These are phyloP conservation scores for Ceratobasidium sp. DNA, from an alignment of 1,284 basidiomycete species.

Conservation along the genomic window DNA sequence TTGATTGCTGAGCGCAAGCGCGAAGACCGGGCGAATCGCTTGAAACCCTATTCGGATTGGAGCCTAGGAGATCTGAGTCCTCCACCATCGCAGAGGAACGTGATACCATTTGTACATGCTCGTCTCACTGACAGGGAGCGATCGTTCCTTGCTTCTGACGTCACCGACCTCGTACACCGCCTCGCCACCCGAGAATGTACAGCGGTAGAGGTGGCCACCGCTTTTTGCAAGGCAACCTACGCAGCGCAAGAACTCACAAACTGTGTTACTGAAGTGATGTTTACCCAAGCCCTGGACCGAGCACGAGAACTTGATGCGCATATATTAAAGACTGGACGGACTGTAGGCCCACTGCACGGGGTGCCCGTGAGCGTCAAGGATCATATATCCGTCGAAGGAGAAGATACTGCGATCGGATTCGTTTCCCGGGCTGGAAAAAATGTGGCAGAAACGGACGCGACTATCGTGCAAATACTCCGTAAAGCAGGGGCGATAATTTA, in stretches of 20 bases:
- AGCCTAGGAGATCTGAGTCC: slow-evolving; percentile 12
- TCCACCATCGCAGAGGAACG: slow-evolving; percentile 27
- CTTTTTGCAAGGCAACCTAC: slow-evolving; percentile 49
- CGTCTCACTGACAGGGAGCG: slow-evolving; percentile 41
- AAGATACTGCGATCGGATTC: slow-evolving; percentile 60
- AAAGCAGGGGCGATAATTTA: slow-evolving; percentile 63
- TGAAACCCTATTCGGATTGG: slow-evolving; percentile 11
- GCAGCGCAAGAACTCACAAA: slow-evolving; percentile 52
- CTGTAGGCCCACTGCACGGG: slow-evolving; percentile 56
- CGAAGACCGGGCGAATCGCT: slow-evolving; percentile 29
- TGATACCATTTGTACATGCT: slow-evolving; percentile 18
- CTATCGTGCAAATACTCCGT: slow-evolving; percentile 53
- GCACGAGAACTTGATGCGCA: slow-evolving; percentile 53
- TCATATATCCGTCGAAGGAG: slow-evolving; percentile 58
- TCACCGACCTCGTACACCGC: slow-evolving; percentile 46
- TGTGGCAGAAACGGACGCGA: slow-evolving; percentile 51
- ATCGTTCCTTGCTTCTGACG: slow-evolving; percentile 45
- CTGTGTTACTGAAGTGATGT: slow-evolving; percentile 55
- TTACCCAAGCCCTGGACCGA: slow-evolving; percentile 52
- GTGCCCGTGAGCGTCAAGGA: slow-evolving; percentile 62
- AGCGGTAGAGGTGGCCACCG: slow-evolving; percentile 48
- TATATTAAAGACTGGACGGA: slow-evolving; percentile 50
- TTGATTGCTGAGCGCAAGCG: slow-evolving; percentile 4
- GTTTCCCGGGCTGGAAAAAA: slow-evolving; percentile 58
- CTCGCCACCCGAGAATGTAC: slow-evolving; percentile 46